Conservation (phyloP, 495 filamentous ascomycete genomes). For the Xylaria bambusicola region DNA sequence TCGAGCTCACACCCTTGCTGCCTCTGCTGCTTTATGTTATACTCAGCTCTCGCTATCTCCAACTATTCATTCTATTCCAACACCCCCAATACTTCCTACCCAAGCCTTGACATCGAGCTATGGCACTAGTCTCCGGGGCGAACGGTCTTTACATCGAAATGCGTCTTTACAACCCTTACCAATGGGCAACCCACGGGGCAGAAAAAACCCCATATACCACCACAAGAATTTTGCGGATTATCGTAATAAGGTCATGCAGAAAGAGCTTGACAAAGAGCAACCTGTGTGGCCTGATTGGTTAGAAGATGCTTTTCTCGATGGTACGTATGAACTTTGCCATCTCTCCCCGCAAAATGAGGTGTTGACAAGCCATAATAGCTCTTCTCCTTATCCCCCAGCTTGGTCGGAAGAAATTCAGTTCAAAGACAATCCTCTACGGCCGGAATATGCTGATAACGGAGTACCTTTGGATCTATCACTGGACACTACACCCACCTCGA, state of each 20-base stretch:
- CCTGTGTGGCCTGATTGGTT: constrained; percentile 77
- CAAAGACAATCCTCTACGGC: constrained; percentile 72
- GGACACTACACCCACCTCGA: constrained; percentile 35
- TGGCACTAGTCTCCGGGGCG: constrained; percentile 36
- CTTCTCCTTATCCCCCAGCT: constrained; percentile 78
- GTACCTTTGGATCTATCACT: constrained; percentile 66
- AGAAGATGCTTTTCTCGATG: constrained; percentile 87
- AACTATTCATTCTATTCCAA: constrained; percentile 41
- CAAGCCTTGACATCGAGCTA: constrained; percentile 44
- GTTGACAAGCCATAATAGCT: constrained; percentile 52
- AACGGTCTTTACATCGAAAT: constrained; percentile 37
- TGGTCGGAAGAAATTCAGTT: constrained; percentile 75
- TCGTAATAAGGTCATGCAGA: constrained; percentile 65
- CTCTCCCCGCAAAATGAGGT: not conserved
- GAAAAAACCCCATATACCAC: constrained; percentile 53
- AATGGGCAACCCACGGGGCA: constrained; percentile 47
- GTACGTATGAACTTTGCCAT: constrained; percentile 49
- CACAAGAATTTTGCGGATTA: constrained; percentile 65
- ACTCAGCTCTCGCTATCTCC: constrained; percentile 34
- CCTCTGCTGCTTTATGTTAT: constrained; percentile 41
- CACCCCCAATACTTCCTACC: constrained; percentile 45
- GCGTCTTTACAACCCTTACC: constrained; percentile 35
- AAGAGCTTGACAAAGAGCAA: constrained; percentile 47
- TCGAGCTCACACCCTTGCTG: constrained; percentile 43
- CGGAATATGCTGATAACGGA: constrained; percentile 90